Conservation (phyloP, 1,284 basidiomycete species). For the Bondarzewia mesenterica region DNA sequence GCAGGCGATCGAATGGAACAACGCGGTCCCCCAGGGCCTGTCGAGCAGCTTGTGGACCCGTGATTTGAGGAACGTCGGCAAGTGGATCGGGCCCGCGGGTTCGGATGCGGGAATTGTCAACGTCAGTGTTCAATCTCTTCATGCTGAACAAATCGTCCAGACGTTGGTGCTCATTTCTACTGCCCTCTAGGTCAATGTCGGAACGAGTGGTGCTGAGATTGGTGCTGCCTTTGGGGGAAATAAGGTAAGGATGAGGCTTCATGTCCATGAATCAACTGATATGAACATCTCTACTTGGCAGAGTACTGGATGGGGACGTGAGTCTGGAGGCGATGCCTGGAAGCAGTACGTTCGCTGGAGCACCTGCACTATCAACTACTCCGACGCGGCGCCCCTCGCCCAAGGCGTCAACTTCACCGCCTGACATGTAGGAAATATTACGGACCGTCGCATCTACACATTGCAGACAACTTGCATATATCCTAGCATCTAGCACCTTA, state of each 20-base stretch:
- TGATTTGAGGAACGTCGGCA: conserved; percentile 74
- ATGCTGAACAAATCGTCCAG: not conserved
- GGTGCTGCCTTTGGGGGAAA: conserved; percentile 90
- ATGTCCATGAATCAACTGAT: conserved; percentile 1
- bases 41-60: conserved; percentile 89
- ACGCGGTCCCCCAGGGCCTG: conserved; percentile 85
- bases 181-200: conserved; percentile 70
- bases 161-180: conserved; percentile 5
- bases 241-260: conserved; percentile 48
- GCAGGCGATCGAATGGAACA: conserved; percentile 90
- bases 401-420: conserved; percentile 81
- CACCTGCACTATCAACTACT: conserved; percentile 91
- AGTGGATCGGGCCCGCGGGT: conserved; percentile 86
- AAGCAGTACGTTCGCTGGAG: conserved; percentile 89
- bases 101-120: conserved; percentile 85
- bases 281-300: conserved; percentile 21
- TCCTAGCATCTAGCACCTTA: too few relatives aligned
- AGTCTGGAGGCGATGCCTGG: conserved; percentile 95
- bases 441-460: not conserved
- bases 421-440: not conserved
- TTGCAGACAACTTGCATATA: too few relatives aligned
- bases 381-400: conserved; percentile 79
- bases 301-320: conserved; percentile 90
- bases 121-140: conserved; percentile 30
- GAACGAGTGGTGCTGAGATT: conserved; percentile 92